Evolutionary conservation across 1,139 yeast species (phyloP).

Genomic region (Zygotorulaspora mrakii): DNA sequence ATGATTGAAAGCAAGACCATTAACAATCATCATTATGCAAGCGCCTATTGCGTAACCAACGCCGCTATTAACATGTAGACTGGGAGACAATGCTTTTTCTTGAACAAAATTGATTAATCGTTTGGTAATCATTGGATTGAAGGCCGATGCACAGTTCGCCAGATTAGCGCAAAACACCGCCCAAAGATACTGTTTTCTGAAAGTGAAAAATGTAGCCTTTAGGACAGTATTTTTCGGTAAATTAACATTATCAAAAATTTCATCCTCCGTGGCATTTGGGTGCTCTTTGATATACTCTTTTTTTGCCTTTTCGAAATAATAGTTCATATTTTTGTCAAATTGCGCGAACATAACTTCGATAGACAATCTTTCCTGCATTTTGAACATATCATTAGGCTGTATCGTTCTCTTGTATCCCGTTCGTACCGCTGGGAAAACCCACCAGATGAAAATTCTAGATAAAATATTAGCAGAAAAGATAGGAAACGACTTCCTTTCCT

Average conservation of each 20-base stretch:
- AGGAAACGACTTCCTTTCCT: conserved; percentile 49
- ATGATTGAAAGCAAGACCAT: conserved; percentile 57
- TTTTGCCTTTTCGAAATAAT: conserved; percentile 39
- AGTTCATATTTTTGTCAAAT: conserved; percentile 42
- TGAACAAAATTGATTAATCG: conserved; percentile 51
- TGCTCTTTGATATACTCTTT: conserved; percentile 27
- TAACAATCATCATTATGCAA: conserved; percentile 43
- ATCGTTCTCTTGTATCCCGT: conserved; percentile 68
- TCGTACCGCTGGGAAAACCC: conserved; percentile 57
- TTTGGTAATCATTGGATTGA: conserved; percentile 51
- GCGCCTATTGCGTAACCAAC: conserved; percentile 61
- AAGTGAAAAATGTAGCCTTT: conserved; percentile 53
- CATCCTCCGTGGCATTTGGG: conserved; percentile 37
- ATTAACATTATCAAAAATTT: conserved; percentile 31
- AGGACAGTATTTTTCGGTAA: conserved; percentile 45
- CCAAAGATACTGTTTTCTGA: conserved; percentile 47
- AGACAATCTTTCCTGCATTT: conserved; percentile 48
- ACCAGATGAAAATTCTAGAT: conserved; percentile 46
- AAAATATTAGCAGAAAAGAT: conserved; percentile 37
- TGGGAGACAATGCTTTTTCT: conserved; percentile 36
- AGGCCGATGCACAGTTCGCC: conserved; percentile 50
- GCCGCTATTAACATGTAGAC: conserved; percentile 44
- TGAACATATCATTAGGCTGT: conserved; percentile 58
- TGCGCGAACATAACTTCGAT: conserved; percentile 46
- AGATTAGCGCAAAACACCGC: conserved; percentile 44